A percentile compares a stretch with the other conserved stretches of the same genome.
These are phyloP conservation scores for Chlorencoelia australis DNA, from an alignment of 2,329 filamentous ascomycete species.

Conservation along the genomic window DNA sequence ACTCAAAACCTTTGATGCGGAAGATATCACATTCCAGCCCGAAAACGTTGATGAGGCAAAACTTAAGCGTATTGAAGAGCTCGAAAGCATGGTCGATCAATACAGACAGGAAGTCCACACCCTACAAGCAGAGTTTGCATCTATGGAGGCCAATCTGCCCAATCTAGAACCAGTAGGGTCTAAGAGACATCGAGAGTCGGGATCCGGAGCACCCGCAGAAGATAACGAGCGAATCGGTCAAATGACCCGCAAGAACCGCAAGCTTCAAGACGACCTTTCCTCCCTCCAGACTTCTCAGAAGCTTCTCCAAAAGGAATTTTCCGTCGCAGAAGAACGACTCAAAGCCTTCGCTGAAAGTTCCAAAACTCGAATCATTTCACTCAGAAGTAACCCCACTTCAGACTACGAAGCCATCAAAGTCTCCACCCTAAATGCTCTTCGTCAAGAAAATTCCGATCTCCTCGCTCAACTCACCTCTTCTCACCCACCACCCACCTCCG, in stretches of 20 bases:
- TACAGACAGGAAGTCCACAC: slow-evolving; percentile 74
- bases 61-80: slow-evolving; percentile 61
- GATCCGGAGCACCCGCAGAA: slow-evolving; percentile 42
- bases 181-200: slow-evolving; percentile 56
- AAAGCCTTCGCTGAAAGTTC: slow-evolving; percentile 53
- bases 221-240: slow-evolving; percentile 66
- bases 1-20: slow-evolving; percentile 75
- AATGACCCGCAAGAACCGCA: slow-evolving; percentile 77
- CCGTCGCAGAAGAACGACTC: slow-evolving; percentile 64
- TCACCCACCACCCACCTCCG: slow-evolving; percentile 30
- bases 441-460: slow-evolving; percentile 76
- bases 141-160: slow-evolving; percentile 40
- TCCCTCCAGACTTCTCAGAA: slow-evolving; percentile 59
- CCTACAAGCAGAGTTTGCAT: slow-evolving; percentile 64
- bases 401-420: slow-evolving; percentile 78
- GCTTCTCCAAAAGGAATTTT: slow-evolving; percentile 65
- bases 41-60: slow-evolving; percentile 71
- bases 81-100: slow-evolving; percentile 78
- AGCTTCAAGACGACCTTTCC: slow-evolving; percentile 68
- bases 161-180: slow-evolving; percentile 36
- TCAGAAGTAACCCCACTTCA: slow-evolving; percentile 87
- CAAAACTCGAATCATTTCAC: slow-evolving; percentile 71
- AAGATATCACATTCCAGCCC: slow-evolving; percentile 78
- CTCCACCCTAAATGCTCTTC: slow-evolving; percentile 64
- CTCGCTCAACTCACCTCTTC: slow-evolving; percentile 55